These are phyloP conservation scores for Tephrocybe rancida DNA, from an alignment of 768 basidiomycete species.

Conservation along the genomic window DNA sequence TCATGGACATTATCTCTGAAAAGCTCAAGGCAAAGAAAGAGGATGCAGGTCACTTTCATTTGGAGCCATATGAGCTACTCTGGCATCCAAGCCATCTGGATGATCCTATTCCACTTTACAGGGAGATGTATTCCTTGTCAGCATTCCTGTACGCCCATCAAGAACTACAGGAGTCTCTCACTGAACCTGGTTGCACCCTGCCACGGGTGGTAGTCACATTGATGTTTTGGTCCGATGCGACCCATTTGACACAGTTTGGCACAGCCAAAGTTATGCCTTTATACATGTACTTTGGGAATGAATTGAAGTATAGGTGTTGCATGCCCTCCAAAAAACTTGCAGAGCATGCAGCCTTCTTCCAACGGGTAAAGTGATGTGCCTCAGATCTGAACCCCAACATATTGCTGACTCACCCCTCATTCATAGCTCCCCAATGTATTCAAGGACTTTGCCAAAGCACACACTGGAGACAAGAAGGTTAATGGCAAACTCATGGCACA, in stretches of 20 bases:
- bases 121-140: not conserved
- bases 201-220: conserved; percentile 15
- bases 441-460: conserved; percentile 15
- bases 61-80: no score
- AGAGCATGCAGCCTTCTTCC: not conserved
- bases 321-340: conserved; percentile 10
- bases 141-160: not conserved
- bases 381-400: conserved; percentile 4
- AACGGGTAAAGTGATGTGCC: no score
- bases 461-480: not conserved
- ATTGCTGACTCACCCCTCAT: not conserved
- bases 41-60: not conserved
- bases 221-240: conserved; percentile 31
- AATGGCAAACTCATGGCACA: not conserved
- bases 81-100: not conserved
- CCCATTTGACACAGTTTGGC: conserved; percentile 26
- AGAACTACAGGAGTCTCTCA: not conserved
- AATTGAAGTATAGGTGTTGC: conserved; percentile 23
- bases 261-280: no score
- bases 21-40: no score
- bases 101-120: not conserved
- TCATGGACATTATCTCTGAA: no score
- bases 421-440: conserved; percentile 21
- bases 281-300: conserved; percentile 11
- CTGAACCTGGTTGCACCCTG: not conserved